phyloP scores from a whole-genome alignment of 148 eudicot species.

The Vaccinium corymbosum region DNA sequence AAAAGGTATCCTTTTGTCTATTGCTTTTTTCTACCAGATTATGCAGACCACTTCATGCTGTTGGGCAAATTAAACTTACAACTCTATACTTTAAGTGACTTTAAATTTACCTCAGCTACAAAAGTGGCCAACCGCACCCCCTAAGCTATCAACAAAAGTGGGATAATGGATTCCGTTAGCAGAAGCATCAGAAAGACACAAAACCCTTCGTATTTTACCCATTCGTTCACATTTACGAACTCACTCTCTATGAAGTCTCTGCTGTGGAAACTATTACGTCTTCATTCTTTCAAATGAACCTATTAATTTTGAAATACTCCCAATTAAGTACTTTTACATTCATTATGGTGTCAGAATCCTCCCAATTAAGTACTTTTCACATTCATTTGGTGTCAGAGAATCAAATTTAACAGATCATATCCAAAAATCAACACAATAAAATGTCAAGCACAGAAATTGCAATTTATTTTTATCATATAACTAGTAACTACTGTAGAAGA shows the following conservation, averaged over 20 bases:
- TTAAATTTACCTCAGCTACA: neutral
- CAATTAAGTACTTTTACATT: neutral
- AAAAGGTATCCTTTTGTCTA: constrained; percentile 56
- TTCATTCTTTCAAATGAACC: neutral
- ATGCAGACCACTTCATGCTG: no score
- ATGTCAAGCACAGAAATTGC: neutral
- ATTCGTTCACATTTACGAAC: neutral
- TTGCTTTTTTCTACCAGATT: neutral
- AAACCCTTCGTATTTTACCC: neutral
- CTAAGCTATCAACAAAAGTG: neutral
- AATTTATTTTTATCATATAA: no score
- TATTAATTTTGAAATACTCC: neutral
- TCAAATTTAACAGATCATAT: neutral
- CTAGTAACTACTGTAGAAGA: neutral
- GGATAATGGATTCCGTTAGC: neutral
- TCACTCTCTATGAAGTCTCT: neutral
- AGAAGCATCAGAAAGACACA: neutral
- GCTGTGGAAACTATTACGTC: neutral
- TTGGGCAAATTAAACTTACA: neutral
- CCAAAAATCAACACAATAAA: neutral
- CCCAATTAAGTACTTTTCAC: neutral
- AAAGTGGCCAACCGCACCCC: neutral
- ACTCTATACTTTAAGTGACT: neutral
- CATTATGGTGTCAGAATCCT: neutral
- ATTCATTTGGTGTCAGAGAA: neutral